phyloP scores from a whole-genome alignment of 805 yeast species.

The Suhomyces kilbournensis region DNA sequence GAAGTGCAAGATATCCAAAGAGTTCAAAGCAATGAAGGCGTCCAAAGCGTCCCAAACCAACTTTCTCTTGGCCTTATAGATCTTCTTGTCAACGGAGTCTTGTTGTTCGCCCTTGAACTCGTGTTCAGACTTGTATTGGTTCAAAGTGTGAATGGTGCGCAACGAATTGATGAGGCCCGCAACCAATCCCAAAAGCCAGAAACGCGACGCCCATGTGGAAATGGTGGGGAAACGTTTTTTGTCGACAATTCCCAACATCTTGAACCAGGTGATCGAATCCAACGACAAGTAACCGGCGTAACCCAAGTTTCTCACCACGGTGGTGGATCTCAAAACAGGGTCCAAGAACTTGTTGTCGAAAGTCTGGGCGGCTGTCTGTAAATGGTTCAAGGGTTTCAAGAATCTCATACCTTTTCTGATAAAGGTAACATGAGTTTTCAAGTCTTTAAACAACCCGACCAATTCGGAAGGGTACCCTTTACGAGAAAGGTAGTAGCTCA shows the following conservation, averaged over 20 bases:
- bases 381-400: constrained; percentile 73
- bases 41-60: constrained; percentile 77
- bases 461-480: constrained; percentile 50
- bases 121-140: constrained; percentile 4
- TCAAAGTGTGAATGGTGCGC: constrained; percentile 44
- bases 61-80: constrained; percentile 54
- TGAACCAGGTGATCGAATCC: constrained; percentile 63
- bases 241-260: constrained; percentile 55
- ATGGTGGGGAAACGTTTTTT: constrained; percentile 45
- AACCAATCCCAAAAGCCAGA: constrained; percentile 73
- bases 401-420: constrained; percentile 83
- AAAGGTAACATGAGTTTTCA: constrained; percentile 62
- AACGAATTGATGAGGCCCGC: constrained; percentile 60
- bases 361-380: constrained; percentile 65
- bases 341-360: constrained; percentile 70
- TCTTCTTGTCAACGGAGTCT: constrained; percentile 39
- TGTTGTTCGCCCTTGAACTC: constrained; percentile 30
- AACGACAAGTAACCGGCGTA: constrained; percentile 61
- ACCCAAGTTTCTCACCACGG: constrained; percentile 56
- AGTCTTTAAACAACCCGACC: constrained; percentile 48
- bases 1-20: constrained; percentile 55
- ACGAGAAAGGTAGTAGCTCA: constrained; percentile 58
- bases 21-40: constrained; percentile 68
- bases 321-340: constrained; percentile 50
- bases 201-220: constrained; percentile 59